Evolutionary conservation across 2,329 filamentous ascomycete species (phyloP).

Genomic region (Sporothrix brasiliensis): DNA sequence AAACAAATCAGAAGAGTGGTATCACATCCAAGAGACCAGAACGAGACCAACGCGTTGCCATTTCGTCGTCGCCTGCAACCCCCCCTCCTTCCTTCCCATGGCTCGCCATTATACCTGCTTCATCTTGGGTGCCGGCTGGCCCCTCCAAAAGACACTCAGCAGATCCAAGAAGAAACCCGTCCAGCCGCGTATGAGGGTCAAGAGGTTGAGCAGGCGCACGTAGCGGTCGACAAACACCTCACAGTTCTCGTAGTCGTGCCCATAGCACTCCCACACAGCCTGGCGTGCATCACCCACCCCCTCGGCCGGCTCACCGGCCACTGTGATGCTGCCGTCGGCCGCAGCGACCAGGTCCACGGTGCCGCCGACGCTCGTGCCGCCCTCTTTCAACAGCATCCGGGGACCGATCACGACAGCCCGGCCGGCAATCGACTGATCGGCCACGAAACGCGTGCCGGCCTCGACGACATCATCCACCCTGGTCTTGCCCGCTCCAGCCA

Average conservation of each 20-base stretch:
- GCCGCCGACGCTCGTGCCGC: conserved; percentile 32
- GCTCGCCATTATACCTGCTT: conserved; percentile 7
- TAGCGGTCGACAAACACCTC: conserved; percentile 60
- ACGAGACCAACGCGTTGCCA: background rate
- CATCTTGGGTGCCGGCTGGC: background rate
- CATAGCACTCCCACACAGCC: conserved; percentile 64
- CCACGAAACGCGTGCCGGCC: conserved; percentile 62
- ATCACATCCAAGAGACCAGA: conserved; percentile 15
- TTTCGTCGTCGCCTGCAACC: too few species aligned
- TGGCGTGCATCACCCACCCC: conserved; percentile 39
- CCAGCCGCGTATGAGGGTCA: conserved; percentile 58
- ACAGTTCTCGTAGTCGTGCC: conserved; percentile 58
- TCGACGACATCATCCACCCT: conserved; percentile 62
- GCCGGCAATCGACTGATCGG: conserved; percentile 60
- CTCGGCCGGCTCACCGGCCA: conserved; percentile 33
- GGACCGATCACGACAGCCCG: conserved; percentile 62
- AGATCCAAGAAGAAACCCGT: conserved; percentile 51
- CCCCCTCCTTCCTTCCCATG: too few species aligned
- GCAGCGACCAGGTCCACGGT: conserved; percentile 3
- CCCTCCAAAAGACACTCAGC: conserved; percentile 9
- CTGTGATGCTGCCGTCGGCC: conserved; percentile 29
- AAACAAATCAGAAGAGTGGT: conserved; percentile 10
- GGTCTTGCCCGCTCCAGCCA: conserved; percentile 60
- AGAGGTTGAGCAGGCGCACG: conserved; percentile 56
- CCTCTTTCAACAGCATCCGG: conserved; percentile 51